Evolutionary conservation across 176 grass and related monocot species (phyloP), one percentile per base, ranked within the genome.

Genomic region (Calamus simplicifolius): DNA sequence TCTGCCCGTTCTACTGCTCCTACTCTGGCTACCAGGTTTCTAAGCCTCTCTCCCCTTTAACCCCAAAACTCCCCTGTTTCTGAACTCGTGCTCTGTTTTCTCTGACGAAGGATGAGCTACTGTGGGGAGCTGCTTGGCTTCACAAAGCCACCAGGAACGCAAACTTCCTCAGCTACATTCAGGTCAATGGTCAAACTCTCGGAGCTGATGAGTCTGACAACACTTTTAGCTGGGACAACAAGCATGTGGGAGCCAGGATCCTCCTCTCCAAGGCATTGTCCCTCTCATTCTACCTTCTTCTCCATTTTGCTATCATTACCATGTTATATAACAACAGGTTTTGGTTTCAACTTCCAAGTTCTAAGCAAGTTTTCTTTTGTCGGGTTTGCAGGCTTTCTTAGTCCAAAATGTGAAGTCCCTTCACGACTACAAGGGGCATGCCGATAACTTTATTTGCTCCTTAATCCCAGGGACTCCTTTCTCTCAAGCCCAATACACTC

Each of bases 211-310:
- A 97, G 62, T 64, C 76, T 19, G 93, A 91, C 81, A 97, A 88
- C 73, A 97, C 78, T 5, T 97, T 97, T 68, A 79, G 93, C 0
- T 97, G 87, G 87, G 93, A 97, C 81, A 97, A 97, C 77, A 97
- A 97, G 81, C 93, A 97, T 75, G 93, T 89, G 25, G 87, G 93
- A 16, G 87, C 87, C 2, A 74, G 87, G 3, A 74, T 97, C 58
- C 84, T 91, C 18, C 57, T 97, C 73, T 69, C 93, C 57, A 97
- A 91, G 77, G 77, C 81, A 56, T 69, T 7, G 52, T 65, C 16
- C 53, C 49, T 17, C 54, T 52, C 15, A 8, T 59, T 63, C 54
- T 30, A 14, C 29, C 19, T 0, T 49, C 18, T 43, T 58, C 25
- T 43, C 35, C 31, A 35, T 35, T 2, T 2, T 35, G 8, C 10